These are phyloP conservation scores for Elaeagnus macrophylla DNA, from an alignment of 306 rosid species.

Conservation along the genomic window DNA sequence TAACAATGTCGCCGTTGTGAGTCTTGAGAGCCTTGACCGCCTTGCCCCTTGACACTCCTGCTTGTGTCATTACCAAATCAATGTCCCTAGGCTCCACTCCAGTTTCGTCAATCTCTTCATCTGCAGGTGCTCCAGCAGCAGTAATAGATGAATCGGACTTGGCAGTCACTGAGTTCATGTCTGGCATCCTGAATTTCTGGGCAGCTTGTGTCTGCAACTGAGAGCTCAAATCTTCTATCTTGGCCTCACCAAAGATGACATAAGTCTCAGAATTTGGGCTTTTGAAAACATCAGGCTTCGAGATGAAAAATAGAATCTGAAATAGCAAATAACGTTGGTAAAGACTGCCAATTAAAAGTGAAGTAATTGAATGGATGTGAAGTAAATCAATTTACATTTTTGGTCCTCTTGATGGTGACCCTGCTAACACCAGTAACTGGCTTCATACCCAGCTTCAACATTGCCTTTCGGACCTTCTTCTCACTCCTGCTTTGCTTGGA, in stretches of 20 bases:
- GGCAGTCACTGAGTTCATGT: conserved; percentile 47
- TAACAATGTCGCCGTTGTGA: conserved; percentile 70
- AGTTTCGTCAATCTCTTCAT: conserved; percentile 64
- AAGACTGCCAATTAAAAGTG: background rate
- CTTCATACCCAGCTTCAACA: conserved; percentile 88
- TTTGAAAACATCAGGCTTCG: conserved; percentile 88
- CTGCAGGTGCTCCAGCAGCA: conserved; percentile 39
- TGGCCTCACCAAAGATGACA: conserved; percentile 75
- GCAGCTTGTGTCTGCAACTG: conserved; percentile 87
- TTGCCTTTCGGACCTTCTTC: conserved; percentile 93
- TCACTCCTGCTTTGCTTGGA: conserved; percentile 96
- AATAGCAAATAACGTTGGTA: conserved; percentile 9
- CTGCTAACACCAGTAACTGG: conserved; percentile 83
- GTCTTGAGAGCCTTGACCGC: conserved; percentile 89
- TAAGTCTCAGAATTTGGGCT: conserved; percentile 82
- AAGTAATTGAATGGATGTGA: background rate
- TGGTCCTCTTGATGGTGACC: conserved; percentile 83
- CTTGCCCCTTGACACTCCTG: conserved; percentile 77
- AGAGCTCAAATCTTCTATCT: conserved; percentile 80
- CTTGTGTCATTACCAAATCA: conserved; percentile 87
- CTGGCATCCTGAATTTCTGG: conserved; percentile 86
- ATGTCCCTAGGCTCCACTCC: conserved; percentile 71
- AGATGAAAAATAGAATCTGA: conserved; percentile 72
- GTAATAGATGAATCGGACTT: conserved; percentile 42
- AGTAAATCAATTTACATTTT: conserved; percentile 37